These are phyloP conservation scores for Actinomortierella ambigua DNA, from an alignment of 371 early-diverging fungal species.

Conservation along the genomic window DNA sequence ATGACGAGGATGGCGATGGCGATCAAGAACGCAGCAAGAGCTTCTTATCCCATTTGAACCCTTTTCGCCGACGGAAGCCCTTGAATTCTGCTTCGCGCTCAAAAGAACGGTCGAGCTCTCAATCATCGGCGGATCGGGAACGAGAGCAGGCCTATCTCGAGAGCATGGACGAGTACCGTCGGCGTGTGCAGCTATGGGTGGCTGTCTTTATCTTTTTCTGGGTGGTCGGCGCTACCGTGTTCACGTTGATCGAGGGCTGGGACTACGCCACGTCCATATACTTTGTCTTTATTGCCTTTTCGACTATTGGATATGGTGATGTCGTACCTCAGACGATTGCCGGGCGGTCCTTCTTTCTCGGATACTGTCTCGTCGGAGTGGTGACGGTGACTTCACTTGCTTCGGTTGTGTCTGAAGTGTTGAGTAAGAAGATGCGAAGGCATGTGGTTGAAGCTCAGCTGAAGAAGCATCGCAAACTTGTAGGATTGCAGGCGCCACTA, in stretches of 20 bases:
- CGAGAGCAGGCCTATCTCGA: constrained; percentile 16
- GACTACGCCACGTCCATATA: constrained; percentile 20
- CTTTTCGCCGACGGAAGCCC: no score
- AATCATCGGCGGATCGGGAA: constrained; percentile 9
- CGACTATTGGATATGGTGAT: constrained; percentile 34
- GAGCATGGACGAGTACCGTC: constrained; percentile 24
- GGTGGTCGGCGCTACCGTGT: constrained; percentile 28
- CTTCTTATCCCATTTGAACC: no score
- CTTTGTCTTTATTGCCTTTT: constrained; percentile 23
- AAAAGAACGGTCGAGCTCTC: no score
- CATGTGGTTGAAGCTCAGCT: constrained; percentile 31
- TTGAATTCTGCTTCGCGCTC: no score
- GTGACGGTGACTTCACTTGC: constrained; percentile 36
- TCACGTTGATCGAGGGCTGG: constrained; percentile 30
- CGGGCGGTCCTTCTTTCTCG: constrained; percentile 23
- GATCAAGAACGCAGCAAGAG: no score
- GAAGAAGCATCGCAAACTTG: background rate
- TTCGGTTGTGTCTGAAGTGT: constrained; percentile 26
- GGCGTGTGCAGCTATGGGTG: constrained; percentile 16
- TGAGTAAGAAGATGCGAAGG: constrained; percentile 28
- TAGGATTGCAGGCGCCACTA: background rate
- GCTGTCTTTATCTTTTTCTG: constrained; percentile 25
- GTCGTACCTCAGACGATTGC: constrained; percentile 20
- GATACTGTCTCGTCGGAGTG: constrained; percentile 25
- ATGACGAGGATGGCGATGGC: no score